Evolutionary conservation across 805 yeast species (phyloP), one percentile per base, ranked within the genome.

Genomic region (Cyberlindnera mrakii): DNA sequence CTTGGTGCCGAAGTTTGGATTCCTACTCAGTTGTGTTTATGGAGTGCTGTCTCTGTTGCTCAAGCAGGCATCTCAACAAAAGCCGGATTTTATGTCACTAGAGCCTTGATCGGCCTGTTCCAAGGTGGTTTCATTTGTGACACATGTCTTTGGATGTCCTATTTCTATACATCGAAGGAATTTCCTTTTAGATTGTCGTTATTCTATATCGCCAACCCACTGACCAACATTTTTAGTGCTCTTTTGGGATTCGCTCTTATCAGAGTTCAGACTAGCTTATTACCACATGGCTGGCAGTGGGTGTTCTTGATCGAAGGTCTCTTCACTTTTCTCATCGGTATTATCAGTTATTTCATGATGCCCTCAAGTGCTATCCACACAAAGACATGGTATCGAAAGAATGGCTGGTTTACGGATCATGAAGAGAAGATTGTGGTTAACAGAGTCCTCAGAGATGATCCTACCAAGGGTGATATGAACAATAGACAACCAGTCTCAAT

Each of bases 81-180:
- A 44, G 53, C 66, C 1, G 68, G 75, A 0, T 80, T 77, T 47
- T 66, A 61, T 44, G 66, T 64, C 9, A 68, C 78, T 5, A 64
- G 85, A 46, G 72, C 74, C 0, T 63, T 78, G 5, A 54, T 79
- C 35, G 87, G 83, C 2, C 53, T 72, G 4, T 58, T 76, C n/a
- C 81, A 82, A 57, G 87, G 87, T 44, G 87, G 88, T 0, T 80
- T 80, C 46, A 80, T 83, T 42, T 81, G 84, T 30, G 87, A 81
- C 51, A 62, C 75, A 30, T 71, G 76, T 43, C 62, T 81, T 38
- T 82, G 82, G 78, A 63, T 82, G 59, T 74, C 82, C 2, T 82
- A 80, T 59, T 82, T 81, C 61, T 83, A 75, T 63, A 82, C 78
- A 9, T 55, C 74, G 27, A 58, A 66, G 25, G 88, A 83, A 58